Base-by-base conservation (phyloP, 345 rosid species). In the Angophora floribunda region DNA sequence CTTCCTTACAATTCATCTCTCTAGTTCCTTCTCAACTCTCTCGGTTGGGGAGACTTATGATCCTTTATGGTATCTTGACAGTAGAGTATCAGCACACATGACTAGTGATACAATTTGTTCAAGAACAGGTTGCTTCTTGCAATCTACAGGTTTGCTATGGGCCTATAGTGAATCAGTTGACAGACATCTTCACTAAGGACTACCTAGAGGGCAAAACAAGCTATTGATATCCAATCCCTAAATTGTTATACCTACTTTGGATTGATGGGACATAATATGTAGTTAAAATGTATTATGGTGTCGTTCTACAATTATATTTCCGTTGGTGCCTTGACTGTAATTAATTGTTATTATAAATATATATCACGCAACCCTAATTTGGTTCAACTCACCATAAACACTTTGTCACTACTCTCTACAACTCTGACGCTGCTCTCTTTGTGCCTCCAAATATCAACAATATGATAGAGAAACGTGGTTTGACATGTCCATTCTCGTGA, bases 41-140 rank as follows among this genome's bases (percentile, higher is more conserved):
- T 13, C 0, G 17, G 17, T 3, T n/a, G 19, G 36, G 7, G 32
- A n/a, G 36, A 63, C 75, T 63, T 63, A 0, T 6, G 9, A 63
- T n/a, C 75, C 36, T 6, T 12, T 63, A 9, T 63, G 0, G 30
- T 63, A n/a, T n/a, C 36, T n/a, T n/a, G 75, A 63, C 15, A 6
- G 32, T 13, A 1, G 9, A 63, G 75, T 36, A n/a, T 63, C 0
- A 14, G 41, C 36, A 63, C 41, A 63, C 41, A n/a, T 63, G 30
- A 63, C 36, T 63, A 63, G 19, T n/a, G 75, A 63, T 13, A 63
- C 32, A 14, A 10, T 65, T n/a, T 30, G 78, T 65, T 65, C 6
- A 0, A 30, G 41, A n/a, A n/a, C 19, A 1, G 7, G 9, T 65
- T n/a, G 36, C 78, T 7, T 65, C 19, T 10, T 3, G 1, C 4